These are phyloP conservation scores for Podosphaera xanthii DNA, from an alignment of 2,329 filamentous ascomycete species.

Conservation along the genomic window DNA sequence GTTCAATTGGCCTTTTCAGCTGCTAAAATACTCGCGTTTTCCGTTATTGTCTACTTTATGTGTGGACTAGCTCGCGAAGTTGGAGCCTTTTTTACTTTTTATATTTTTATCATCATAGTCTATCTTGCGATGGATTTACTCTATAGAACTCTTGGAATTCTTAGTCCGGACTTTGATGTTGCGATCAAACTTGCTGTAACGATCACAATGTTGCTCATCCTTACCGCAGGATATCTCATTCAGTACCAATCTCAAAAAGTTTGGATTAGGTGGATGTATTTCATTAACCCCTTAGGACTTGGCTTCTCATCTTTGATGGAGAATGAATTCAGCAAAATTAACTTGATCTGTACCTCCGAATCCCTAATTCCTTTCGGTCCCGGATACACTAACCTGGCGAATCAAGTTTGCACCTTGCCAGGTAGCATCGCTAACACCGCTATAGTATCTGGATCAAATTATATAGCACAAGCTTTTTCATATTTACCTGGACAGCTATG, in stretches of 20 bases:
- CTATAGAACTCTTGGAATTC: slow-evolving; percentile 51
- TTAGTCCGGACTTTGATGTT: slow-evolving; percentile 64
- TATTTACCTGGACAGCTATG: slow-evolving; percentile 48
- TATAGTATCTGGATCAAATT: slow-evolving; percentile 40
- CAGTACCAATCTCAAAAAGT: slow-evolving; percentile 53
- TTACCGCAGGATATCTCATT: slow-evolving; percentile 66
- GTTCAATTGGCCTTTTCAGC: slow-evolving; percentile 55
- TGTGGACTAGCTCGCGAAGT: slow-evolving; percentile 41
- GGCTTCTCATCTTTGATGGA: slow-evolving; percentile 62
- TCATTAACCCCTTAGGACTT: slow-evolving; percentile 51
- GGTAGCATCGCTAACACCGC: slow-evolving; percentile 45
- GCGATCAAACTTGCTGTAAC: slow-evolving; percentile 65
- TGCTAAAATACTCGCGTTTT: slow-evolving; percentile 47
- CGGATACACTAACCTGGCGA: slow-evolving; percentile 43
- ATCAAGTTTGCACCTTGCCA: slow-evolving; percentile 63
- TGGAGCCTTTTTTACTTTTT: slow-evolving; percentile 59
- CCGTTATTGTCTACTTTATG: slow-evolving; percentile 63
- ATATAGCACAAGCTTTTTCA: slow-evolving; percentile 44
- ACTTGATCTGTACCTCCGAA: slow-evolving; percentile 42
- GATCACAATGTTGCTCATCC: slow-evolving; percentile 59
- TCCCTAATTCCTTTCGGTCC: slow-evolving; percentile 50
- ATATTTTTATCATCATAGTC: slow-evolving; percentile 42
- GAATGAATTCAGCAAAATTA: slow-evolving; percentile 55
- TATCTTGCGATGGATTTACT: slow-evolving; percentile 57
- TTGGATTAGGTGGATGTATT: slow-evolving; percentile 64